phyloP scores from a whole-genome alignment of 176 grass and related monocot species.

The Ensete ventricosum region DNA sequence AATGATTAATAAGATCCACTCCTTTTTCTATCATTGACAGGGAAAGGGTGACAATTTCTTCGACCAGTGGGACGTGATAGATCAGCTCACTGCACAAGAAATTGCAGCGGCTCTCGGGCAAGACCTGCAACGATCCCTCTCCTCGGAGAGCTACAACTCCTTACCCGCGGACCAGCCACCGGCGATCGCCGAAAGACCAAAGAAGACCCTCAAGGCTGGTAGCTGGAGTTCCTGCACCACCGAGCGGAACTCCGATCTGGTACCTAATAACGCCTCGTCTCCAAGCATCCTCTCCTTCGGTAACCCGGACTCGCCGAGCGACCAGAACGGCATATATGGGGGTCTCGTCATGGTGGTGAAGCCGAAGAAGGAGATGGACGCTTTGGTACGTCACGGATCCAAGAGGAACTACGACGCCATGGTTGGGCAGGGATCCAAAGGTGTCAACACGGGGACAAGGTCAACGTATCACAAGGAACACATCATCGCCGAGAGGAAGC shows the following conservation, averaged over 20 bases:
- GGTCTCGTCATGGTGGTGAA: constrained; percentile 20
- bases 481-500: constrained; percentile 21
- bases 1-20: background rate
- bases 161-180: background rate
- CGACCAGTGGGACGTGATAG: constrained; percentile 75
- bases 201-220: constrained; percentile 47
- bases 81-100: constrained; percentile 72
- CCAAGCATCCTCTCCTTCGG: constrained; percentile 86
- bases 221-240: constrained; percentile 95
- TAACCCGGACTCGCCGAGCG: constrained; percentile 15
- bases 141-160: constrained; percentile 30
- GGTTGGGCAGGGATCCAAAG: constrained; percentile 21
- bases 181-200: constrained; percentile 26
- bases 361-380: constrained; percentile 53
- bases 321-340: background rate
- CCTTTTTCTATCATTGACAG: constrained; percentile 12
- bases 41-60: constrained; percentile 78
- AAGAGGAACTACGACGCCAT: constrained; percentile 64
- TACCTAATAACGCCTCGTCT: constrained; percentile 39
- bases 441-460: background rate
- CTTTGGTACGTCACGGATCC: constrained; percentile 12
- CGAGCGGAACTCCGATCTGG: constrained; percentile 50
- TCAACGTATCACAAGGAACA: constrained; percentile 10
- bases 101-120: constrained; percentile 59
- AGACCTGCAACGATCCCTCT: constrained; percentile 34